phyloP scores from a whole-genome alignment of 257 asterid genomes.

The Ilex aquifolium region DNA sequence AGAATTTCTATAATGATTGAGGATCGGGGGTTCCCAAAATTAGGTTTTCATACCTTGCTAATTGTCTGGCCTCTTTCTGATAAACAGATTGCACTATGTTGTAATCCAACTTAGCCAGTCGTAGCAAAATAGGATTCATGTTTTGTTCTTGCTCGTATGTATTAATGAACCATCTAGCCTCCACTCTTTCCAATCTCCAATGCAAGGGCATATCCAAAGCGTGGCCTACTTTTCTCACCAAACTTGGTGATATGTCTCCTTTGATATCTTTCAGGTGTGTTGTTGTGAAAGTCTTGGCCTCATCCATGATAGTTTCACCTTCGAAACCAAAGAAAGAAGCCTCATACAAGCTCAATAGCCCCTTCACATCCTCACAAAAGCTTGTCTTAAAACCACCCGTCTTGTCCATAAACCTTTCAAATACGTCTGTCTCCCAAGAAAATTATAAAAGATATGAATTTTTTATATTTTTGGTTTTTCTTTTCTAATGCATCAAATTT shows the following conservation, averaged over 20 bases:
- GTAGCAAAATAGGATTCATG: background rate
- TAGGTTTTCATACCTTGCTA: background rate
- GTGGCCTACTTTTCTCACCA: background rate
- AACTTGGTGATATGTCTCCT: background rate
- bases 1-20: too few species aligned
- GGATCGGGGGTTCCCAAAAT: too few species aligned
- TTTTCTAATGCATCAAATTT: too few species aligned
- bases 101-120: constrained; percentile 1
- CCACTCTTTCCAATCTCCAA: constrained; percentile 5
- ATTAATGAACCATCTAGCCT: constrained; percentile 5
- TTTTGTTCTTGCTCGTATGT: background rate
- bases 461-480: too few species aligned
- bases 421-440: constrained; percentile 15
- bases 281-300: constrained; percentile 16
- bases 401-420: constrained; percentile 23
- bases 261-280: constrained; percentile 4
- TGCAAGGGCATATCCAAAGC: constrained; percentile 9
- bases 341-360: constrained; percentile 26
- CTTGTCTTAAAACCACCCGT: constrained; percentile 11
- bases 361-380: constrained; percentile 12
- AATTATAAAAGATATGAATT: too few species aligned
- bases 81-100: background rate
- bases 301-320: constrained; percentile 23
- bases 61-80: background rate
- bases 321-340: constrained; percentile 20